Percentiles rank a stretch among this genome's conserved stretches.
phyloP scores from a whole-genome alignment of 495 filamentous ascomycete genomes.

The Aspergillus ostianus region DNA sequence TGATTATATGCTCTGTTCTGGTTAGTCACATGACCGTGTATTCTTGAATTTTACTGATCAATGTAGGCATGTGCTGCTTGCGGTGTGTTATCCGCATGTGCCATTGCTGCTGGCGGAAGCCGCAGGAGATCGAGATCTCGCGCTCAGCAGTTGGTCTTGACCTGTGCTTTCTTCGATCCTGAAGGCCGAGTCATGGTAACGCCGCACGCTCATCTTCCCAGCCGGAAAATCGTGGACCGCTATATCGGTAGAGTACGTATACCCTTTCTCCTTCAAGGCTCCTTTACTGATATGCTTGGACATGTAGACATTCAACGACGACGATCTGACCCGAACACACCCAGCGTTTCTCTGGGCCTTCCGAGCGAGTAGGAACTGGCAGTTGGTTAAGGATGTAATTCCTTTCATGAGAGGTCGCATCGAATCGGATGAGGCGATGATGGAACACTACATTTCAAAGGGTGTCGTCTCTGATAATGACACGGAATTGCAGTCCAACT shows the following conservation, averaged over 20 bases:
- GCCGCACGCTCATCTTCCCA: constrained; percentile 77
- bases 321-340: constrained; percentile 73
- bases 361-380: constrained; percentile 75
- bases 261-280: neutral
- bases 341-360: constrained; percentile 87
- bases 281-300: neutral
- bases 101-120: constrained; percentile 55
- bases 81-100: constrained; percentile 53
- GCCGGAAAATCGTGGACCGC: constrained; percentile 72
- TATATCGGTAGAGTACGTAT: constrained; percentile 64
- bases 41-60: constrained; percentile 12
- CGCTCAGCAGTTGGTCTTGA: constrained; percentile 76
- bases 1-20: constrained; percentile 64
- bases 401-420: constrained; percentile 66
- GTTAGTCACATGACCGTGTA: constrained; percentile 38
- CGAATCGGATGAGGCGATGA: constrained; percentile 33
- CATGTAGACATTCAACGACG: constrained; percentile 60
- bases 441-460: constrained; percentile 41
- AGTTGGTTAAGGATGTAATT: constrained; percentile 61
- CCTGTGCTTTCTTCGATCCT: constrained; percentile 71
- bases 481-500: constrained; percentile 51
- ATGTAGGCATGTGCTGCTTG: constrained; percentile 58
- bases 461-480: constrained; percentile 36
- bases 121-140: constrained; percentile 56
- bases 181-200: constrained; percentile 77